phyloP scores from a whole-genome alignment of 805 yeast species.

The Candida ascalaphidarum region DNA sequence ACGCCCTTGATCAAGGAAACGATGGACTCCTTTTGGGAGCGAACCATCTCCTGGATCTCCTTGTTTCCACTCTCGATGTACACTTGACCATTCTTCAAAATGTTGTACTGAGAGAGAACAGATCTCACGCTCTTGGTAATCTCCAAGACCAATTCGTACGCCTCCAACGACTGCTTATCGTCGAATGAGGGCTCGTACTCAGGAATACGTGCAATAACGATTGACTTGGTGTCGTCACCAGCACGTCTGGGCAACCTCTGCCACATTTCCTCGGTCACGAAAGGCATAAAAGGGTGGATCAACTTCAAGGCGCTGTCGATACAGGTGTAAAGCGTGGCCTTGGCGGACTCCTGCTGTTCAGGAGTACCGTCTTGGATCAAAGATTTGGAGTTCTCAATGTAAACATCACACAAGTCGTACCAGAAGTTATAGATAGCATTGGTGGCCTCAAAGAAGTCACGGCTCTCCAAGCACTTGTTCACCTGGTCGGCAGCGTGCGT shows the following conservation, averaged over 20 bases:
- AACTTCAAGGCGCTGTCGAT: constrained; percentile 83
- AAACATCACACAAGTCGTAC: constrained; percentile 95
- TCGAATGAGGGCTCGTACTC: constrained; percentile 49
- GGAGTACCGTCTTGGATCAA: constrained; percentile 87
- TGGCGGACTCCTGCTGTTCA: constrained; percentile 80
- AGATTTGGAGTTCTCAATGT: constrained; percentile 94
- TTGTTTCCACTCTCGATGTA: constrained; percentile 62
- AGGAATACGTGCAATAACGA: constrained; percentile 78
- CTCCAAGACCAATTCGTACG: constrained; percentile 77
- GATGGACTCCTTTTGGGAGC: constrained; percentile 75
- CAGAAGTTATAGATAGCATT: constrained; percentile 87
- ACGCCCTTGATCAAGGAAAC: constrained; percentile 89
- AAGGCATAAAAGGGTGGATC: constrained; percentile 99
- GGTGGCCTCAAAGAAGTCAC: constrained; percentile 88
- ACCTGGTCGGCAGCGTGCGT: constrained; percentile 59
- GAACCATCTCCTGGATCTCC: constrained; percentile 42
- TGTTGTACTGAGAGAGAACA: constrained; percentile 80
- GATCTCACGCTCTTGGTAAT: constrained; percentile 91
- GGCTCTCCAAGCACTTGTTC: constrained; percentile 60
- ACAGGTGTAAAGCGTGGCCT: constrained; percentile 88
- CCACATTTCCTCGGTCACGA: constrained; percentile 96
- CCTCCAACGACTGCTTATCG: constrained; percentile 57
- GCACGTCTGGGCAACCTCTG: constrained; percentile 91
- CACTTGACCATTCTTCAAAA: constrained; percentile 80
- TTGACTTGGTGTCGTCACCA: constrained; percentile 59